These are phyloP conservation scores for Dioszegia aurantiaca DNA, from an alignment of 768 basidiomycete species.

Conservation along the genomic window DNA sequence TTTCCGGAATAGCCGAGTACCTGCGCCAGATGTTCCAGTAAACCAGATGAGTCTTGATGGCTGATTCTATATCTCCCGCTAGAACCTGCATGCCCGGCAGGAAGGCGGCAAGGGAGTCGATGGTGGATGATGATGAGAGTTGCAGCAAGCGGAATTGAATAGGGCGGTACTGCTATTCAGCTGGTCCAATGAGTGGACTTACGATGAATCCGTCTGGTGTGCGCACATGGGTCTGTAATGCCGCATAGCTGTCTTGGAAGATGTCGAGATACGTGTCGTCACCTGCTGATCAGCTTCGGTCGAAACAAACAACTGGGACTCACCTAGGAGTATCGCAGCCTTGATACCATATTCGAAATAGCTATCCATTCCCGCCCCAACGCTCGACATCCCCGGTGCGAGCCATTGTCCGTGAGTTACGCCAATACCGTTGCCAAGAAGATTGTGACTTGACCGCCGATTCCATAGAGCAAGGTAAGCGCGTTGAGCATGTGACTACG, in stretches of 20 bases:
- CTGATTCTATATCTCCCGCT: constrained; percentile 70
- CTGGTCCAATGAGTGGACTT: constrained; percentile 25
- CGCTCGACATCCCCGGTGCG: constrained; percentile 69
- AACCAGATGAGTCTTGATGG: constrained; percentile 84
- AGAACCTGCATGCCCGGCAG: constrained; percentile 85
- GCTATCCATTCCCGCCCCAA: constrained; percentile 93
- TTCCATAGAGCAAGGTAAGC: constrained; percentile 96
- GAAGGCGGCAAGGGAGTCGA: constrained; percentile 95
- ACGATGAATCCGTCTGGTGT: constrained; percentile 86
- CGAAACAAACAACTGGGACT: neutral
- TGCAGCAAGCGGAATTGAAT: constrained; percentile 79
- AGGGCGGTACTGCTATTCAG: constrained; percentile 66
- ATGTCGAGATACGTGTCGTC: constrained; percentile 78
- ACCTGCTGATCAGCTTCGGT: constrained; percentile 53
- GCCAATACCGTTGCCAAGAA: constrained; percentile 86
- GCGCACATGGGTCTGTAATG: constrained; percentile 80
- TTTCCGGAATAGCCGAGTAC: constrained; percentile 84
- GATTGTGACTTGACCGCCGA: constrained; percentile 72
- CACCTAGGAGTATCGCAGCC: constrained; percentile 44
- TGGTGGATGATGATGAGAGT: constrained; percentile 62
- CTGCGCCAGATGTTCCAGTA: constrained; percentile 93
- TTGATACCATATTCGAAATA: constrained; percentile 69
- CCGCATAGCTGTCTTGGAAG: constrained; percentile 77
- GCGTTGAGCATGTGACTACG: constrained; percentile 68
- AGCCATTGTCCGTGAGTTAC: constrained; percentile 76